A percentile compares a stretch with the other conserved stretches of the same genome.
These are phyloP conservation scores for Pouteria glomerata DNA, from an alignment of 148 eudicot species.

Conservation along the genomic window DNA sequence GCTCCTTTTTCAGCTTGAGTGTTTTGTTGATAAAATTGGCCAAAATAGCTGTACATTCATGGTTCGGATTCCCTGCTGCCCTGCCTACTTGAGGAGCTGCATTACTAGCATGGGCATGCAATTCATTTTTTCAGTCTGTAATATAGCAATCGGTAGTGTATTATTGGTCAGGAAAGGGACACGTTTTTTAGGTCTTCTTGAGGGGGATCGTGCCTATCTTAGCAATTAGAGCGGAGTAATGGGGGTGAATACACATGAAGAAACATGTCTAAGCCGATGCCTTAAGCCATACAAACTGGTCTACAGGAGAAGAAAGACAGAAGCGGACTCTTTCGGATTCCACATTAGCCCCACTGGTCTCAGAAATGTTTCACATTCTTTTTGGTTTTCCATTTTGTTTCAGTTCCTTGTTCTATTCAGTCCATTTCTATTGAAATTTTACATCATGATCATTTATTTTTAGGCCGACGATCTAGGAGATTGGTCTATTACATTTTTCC, in stretches of 20 bases:
- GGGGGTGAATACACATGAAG: conserved; percentile 14
- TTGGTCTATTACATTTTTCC: conserved; percentile 16
- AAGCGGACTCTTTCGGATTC: conserved; percentile 15
- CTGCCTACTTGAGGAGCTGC: conserved; percentile 24
- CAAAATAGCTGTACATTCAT: conserved; percentile 17
- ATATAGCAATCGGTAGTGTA: conserved; percentile 32
- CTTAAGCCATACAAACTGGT: conserved; percentile 5
- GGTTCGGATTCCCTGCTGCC: conserved; percentile 24
- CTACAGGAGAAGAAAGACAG: conserved; percentile 3
- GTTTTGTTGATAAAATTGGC: conserved; percentile 26
- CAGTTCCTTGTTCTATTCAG: not conserved
- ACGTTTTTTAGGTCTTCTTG: conserved; percentile 26
- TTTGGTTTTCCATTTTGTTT: not conserved
- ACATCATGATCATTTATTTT: not conserved
- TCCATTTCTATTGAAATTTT: not conserved
- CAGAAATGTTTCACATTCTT: conserved; percentile 1
- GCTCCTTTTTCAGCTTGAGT: conserved; percentile 24
- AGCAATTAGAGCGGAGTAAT: conserved; percentile 30
- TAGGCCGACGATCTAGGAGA: conserved; percentile 15
- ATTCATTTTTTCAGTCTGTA: conserved; percentile 62
- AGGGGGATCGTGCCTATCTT: conserved; percentile 19
- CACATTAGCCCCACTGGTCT: conserved; percentile 5
- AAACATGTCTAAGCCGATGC: conserved; percentile 13
- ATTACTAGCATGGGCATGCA: conserved; percentile 33
- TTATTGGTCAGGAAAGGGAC: conserved; percentile 38